phyloP scores from a whole-genome alignment of 2,329 filamentous ascomycete genomes.

The Arthrobotrys sphaeroides region DNA sequence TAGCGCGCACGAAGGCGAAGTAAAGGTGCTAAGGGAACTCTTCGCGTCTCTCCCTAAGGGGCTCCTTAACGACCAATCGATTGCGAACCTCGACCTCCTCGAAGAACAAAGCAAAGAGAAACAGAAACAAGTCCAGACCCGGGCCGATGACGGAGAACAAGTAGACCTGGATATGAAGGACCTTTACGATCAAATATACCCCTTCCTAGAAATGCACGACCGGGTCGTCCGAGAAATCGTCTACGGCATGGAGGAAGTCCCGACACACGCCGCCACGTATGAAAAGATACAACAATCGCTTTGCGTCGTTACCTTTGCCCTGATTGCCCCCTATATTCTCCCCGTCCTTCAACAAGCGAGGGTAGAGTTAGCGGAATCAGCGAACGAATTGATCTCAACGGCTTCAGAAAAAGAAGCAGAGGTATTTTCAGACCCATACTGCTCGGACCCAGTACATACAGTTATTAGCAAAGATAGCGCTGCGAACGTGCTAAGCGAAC shows the following conservation, averaged over 20 bases:
- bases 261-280: constrained; percentile 64
- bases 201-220: constrained; percentile 90
- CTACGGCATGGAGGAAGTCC: constrained; percentile 82
- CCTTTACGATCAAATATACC: constrained; percentile 84
- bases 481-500: constrained; percentile 87
- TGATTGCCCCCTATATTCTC: constrained; percentile 86
- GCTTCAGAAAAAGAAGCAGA: constrained; percentile 32
- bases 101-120: constrained; percentile 77
- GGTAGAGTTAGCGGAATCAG: constrained; percentile 40
- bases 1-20: constrained; percentile 81
- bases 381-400: constrained; percentile 42
- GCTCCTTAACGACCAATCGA: constrained; percentile 78
- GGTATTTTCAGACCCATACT: constrained; percentile 72
- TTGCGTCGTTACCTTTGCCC: constrained; percentile 87
- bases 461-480: constrained; percentile 98
- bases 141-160: constrained; percentile 75
- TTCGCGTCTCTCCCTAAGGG: constrained; percentile 80
- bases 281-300: constrained; percentile 88
- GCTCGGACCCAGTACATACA: constrained; percentile 86
- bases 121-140: constrained; percentile 62
- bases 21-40: constrained; percentile 83
- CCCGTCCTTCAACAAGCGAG: constrained; percentile 63
- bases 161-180: constrained; percentile 78
- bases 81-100: constrained; percentile 73
- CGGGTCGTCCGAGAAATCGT: constrained; percentile 82